Evolutionary conservation across 768 basidiomycete genomes (phyloP), one percentile per base, ranked within the genome.

Genomic region (Butyriboletus loyo): DNA sequence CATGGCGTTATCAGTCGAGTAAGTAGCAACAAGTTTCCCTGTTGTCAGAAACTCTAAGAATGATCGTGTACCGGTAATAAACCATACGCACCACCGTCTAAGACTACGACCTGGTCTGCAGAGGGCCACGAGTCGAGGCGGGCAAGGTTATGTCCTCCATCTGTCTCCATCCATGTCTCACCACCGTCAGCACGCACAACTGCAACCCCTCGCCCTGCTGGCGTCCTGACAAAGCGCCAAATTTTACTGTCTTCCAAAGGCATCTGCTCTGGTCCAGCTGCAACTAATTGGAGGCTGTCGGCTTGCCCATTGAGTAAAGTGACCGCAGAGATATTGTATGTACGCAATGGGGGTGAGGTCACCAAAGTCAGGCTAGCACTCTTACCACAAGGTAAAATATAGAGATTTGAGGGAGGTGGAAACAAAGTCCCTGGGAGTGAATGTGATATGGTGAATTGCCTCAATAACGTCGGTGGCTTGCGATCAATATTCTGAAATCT

Each of bases 401-500:
- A 78, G 13, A 87, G 72, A 59, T 81, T 74, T 14, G 66, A 65
- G 27, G 85, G 86, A 42, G 72, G 71, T 14, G 63, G 65, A 46
- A 77, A 73, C 37, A 87, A 71, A 15, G 77, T 64, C 11, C 71
- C 71, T 15, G 85, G 77, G 15, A 73, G 74, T 1, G 82, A 80
- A 52, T 88, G 84, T 40, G 89, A 82, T 19, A 93, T 70, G 3
- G 81, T 84, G 67, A 90, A 88, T 53, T 87, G 85, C 62, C 79
- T 82, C 27, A 92, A 74, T 4, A 93, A 75, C 3, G 89, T 92
- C 9, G 94, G 94, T 7, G 94, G 94, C 58, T 86, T 81, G 15
- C 88, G 78, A 63, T 96, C 93, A 58, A 97, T 83, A 69, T 96
- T 92, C 93, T 95, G 57, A 30, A 39, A 38, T 39, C 37, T 49